These are phyloP conservation scores for Kurtzmaniella cleridarum DNA, from an alignment of 805 yeast species.

Conservation along the genomic window DNA sequence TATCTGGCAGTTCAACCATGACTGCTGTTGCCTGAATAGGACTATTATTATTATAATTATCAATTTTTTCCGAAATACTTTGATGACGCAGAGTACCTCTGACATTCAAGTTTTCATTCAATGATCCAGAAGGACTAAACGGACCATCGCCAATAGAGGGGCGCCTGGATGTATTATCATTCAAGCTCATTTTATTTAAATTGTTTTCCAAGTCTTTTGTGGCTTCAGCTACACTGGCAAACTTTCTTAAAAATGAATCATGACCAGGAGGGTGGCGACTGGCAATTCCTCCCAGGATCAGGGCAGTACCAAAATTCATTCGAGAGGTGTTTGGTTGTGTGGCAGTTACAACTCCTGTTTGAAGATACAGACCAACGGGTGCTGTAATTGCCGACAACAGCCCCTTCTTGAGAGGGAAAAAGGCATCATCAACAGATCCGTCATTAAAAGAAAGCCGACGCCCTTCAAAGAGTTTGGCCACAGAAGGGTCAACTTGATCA, in stretches of 20 bases:
- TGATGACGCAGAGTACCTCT: conserved; percentile 39
- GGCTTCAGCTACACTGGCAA: conserved; percentile 61
- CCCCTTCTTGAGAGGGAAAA: conserved; percentile 45
- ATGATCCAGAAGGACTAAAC: conserved; percentile 33
- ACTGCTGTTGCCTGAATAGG: conserved; percentile 41
- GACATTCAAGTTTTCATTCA: conserved; percentile 39
- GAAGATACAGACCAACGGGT: conserved; percentile 26
- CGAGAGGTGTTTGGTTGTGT: conserved; percentile 14
- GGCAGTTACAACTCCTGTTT: conserved; percentile 11
- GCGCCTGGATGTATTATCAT: conserved; percentile 19
- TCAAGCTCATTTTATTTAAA: background rate
- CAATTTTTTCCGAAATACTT: conserved; percentile 59
- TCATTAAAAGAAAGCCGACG: conserved; percentile 39
- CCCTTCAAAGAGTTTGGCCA: conserved; percentile 26
- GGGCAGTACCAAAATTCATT: conserved; percentile 51
- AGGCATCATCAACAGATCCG: conserved; percentile 35
- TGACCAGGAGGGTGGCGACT: conserved; percentile 41
- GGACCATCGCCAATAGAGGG: conserved; percentile 13
- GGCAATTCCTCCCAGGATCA: conserved; percentile 53
- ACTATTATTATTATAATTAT: conserved; percentile 44
- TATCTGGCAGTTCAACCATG: conserved; percentile 12
- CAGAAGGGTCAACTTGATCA: conserved; percentile 38
- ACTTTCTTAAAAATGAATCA: conserved; percentile 54
- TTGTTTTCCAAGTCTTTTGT: conserved; percentile 55
- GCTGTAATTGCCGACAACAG: conserved; percentile 44